Evolutionary conservation across 108 stramenopile species (phyloP), one percentile per base, ranked within the genome.

Genomic region (Nitzschia sp.): DNA sequence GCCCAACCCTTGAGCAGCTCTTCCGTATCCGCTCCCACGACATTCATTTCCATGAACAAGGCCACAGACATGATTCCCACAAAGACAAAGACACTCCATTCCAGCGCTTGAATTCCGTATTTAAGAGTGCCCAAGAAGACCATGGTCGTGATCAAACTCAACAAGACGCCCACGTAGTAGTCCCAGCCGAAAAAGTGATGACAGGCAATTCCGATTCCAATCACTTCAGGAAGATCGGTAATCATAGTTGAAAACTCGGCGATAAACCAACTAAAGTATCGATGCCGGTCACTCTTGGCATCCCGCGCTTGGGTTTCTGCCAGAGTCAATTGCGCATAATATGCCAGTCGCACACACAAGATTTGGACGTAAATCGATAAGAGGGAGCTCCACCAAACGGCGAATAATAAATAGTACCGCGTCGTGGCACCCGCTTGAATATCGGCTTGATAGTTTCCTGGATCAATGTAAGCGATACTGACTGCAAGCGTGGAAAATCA

Each of bases 401-500:
- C 73, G 61, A 88, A 95, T 13, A 94, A 60, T 4, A 94, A 81
- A 44, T 68, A 69, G 63, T 92, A 92, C 30, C 80, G 86, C 0
- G 86, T 58, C 8, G 86, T 90, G 0, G 86, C 82, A 16, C 90
- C 80, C 1, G 91, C 91, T 64, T 92, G 93, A 44, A 94, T 87
- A 52, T 94, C 93, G 9, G 91, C 90, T 53, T 94, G 91, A 45
- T 91, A 87, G 50, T 92, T 92, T 1, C 93, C 93, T 0, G 93
- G 91, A 61, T 94, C 93, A 31, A 94, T 72, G 58, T 92, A 94
- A 17, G 93, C 93, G 45, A 92, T 90, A 34, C 79, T 83, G 30
- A 92, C 84, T n/a, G n/a, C n/a, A n/a, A n/a, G n/a, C n/a, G n/a
- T n/a, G n/a, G n/a, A n/a, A n/a, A n/a, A n/a, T n/a, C n/a, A n/a